phyloP scores from a whole-genome alignment of 139 green algal genomes.

The Chlorella vulgaris region DNA sequence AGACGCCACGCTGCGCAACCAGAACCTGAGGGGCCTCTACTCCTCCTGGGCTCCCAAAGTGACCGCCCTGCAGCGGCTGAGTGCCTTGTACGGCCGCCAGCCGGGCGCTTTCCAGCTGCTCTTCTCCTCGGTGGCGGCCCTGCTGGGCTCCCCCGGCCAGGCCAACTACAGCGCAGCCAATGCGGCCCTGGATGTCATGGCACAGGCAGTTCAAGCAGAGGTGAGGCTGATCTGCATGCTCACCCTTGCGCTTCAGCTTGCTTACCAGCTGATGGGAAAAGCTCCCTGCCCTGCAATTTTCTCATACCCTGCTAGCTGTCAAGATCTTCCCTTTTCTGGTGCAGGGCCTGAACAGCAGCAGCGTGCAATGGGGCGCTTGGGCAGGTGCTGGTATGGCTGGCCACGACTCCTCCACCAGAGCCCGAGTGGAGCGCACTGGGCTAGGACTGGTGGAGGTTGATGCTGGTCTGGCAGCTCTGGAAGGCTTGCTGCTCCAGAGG shows the following conservation, averaged over 20 bases:
- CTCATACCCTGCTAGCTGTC: no score
- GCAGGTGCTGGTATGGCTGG: slow-evolving; percentile 58
- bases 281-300: no score
- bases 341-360: slow-evolving; percentile 31
- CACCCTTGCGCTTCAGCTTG: neutral
- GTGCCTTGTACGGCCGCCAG: neutral
- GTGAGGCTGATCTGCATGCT: neutral
- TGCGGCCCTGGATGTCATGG: slow-evolving; percentile 43
- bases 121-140: slow-evolving; percentile 66
- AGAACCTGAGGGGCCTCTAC: slow-evolving; percentile 51
- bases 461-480: slow-evolving; percentile 40
- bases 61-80: slow-evolving; percentile 4
- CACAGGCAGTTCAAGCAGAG: neutral
- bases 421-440: slow-evolving; percentile 71
- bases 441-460: slow-evolving; percentile 55
- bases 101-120: slow-evolving; percentile 35
- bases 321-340: neutral
- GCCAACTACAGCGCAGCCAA: slow-evolving; percentile 72
- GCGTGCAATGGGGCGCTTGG: slow-evolving; percentile 66
- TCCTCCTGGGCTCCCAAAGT: slow-evolving; percentile 55
- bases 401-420: slow-evolving; percentile 31
- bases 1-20: slow-evolving; percentile 70
- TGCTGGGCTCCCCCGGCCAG: slow-evolving; percentile 63
- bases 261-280: no score
- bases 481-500: slow-evolving; percentile 29